Base-by-base conservation (phyloP, 371 early-diverging fungal species). In the Phascolomyces articulosus region DNA sequence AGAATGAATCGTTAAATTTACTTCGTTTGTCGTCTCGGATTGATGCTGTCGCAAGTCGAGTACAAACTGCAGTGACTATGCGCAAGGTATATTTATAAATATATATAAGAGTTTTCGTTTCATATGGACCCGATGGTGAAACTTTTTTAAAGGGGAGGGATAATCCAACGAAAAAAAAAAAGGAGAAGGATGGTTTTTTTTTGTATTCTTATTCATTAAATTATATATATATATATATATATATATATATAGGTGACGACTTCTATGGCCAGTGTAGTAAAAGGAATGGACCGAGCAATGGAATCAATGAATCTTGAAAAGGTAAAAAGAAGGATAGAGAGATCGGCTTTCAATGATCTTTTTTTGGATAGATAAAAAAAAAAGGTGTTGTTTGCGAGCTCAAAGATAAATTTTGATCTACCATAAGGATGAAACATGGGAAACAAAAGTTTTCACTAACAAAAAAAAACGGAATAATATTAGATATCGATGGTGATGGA, bases 11-110 rank as follows among this genome's bases (percentile, higher is more conserved):
- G 2, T 80, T 97, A 40, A 96, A 98, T 71, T 69, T 96, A 38
- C 81, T 96, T 38, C 85, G 92, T 62, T 84, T 98, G 38, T 83
- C 94, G 20, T 94, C 95, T 55, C 87, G 97, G 47, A 91, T 98
- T 60, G 98, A 97, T 72, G 97, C 94, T 8, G 95, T 95, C 3
- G 92, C 97, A 16, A 87, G 91, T 57, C 82, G 96, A 58, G 95
- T 98, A 11, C 96, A 97, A 72, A 97, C 96, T 4, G 97, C 98
- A 0, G 94, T 95, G 55, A 95, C 95, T 0, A 98, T 97, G 98
- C 87, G 93, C 55, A 85, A 86, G 69, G 91, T 92, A 62, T 9
- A 15, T 16, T 26, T 21, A 23, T 18, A 11, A 9, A 9, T 34
- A 0, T 2, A 34, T 34, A 34, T 34, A 11, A 34, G 2, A 34